phyloP scores from a whole-genome alignment of 345 rosid genomes.

The Linum lewisii region DNA sequence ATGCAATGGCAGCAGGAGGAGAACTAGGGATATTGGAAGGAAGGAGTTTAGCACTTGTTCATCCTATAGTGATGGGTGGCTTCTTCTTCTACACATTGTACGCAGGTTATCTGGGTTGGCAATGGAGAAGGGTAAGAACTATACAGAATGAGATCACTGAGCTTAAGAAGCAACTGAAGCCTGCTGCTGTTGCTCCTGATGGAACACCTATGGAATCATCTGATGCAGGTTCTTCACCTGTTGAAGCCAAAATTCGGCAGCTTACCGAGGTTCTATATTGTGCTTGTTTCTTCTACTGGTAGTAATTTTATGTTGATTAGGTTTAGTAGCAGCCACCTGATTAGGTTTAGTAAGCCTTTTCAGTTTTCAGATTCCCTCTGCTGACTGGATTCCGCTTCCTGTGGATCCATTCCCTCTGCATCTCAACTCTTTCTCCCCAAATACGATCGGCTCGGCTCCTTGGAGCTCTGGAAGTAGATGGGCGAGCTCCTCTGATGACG shows the following conservation, averaged over 20 bases:
- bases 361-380: too few species aligned
- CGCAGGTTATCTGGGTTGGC: slow-evolving; percentile 89
- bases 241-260: slow-evolving; percentile 46
- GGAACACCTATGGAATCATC: slow-evolving; percentile 40
- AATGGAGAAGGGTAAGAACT: slow-evolving; percentile 88
- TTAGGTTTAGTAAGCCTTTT: too few species aligned
- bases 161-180: slow-evolving; percentile 67
- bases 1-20: slow-evolving; percentile 68
- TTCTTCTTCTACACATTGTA: slow-evolving; percentile 53
- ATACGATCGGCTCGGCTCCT: too few species aligned
- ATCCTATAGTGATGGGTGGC: slow-evolving; percentile 60
- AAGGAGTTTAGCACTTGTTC: slow-evolving; percentile 56
- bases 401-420: too few species aligned
- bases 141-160: slow-evolving; percentile 52
- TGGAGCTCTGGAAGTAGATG: too few species aligned
- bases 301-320: too few species aligned
- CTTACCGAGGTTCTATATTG: slow-evolving; percentile 66
- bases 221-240: slow-evolving; percentile 45
- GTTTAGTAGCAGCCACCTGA: too few species aligned
- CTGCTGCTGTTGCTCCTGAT: slow-evolving; percentile 51
- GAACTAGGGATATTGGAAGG: slow-evolving; percentile 86
- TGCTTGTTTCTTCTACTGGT: too few species aligned
- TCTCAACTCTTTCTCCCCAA: too few species aligned
- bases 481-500: too few species aligned
- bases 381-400: too few species aligned